These are phyloP conservation scores for Agrocybe pediades DNA, from an alignment of 768 basidiomycete genomes.

Conservation along the genomic window DNA sequence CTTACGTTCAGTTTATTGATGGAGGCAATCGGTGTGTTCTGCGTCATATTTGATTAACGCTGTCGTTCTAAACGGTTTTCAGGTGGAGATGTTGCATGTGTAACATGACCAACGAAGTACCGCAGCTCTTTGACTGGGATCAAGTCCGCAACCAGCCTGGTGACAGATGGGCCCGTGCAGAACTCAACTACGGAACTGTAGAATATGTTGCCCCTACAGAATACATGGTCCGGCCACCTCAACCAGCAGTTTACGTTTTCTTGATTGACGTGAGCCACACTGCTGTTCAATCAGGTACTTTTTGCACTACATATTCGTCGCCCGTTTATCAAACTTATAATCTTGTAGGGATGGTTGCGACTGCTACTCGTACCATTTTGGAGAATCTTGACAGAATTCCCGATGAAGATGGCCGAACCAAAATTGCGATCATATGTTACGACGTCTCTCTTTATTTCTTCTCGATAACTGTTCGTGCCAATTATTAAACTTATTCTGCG, in stretches of 20 bases:
- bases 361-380: slow-evolving; percentile 93
- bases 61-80: not conserved
- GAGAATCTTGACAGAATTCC: slow-evolving; percentile 95
- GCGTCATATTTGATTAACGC: not conserved
- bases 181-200: slow-evolving; percentile 92
- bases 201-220: slow-evolving; percentile 98
- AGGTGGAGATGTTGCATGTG: slow-evolving; percentile 99
- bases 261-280: slow-evolving; percentile 94
- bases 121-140: slow-evolving; percentile 98
- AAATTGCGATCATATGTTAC: slow-evolving; percentile 89
- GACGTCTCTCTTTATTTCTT: slow-evolving; percentile 96
- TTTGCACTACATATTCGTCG: not conserved
- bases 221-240: slow-evolving; percentile 99
- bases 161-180: slow-evolving; percentile 91
- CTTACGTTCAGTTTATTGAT: slow-evolving; percentile 97
- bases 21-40: slow-evolving; percentile 80
- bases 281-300: slow-evolving; percentile 84
- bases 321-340: not conserved
- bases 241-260: slow-evolving; percentile 96
- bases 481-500: not conserved
- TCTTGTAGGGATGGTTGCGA: slow-evolving; percentile 90
- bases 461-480: slow-evolving; percentile 79
- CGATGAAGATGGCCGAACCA: slow-evolving; percentile 91
- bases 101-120: slow-evolving; percentile 96
- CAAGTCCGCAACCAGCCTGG: slow-evolving; percentile 91